Percentiles rank a stretch among this genome's conserved stretches.
phyloP scores from a whole-genome alignment of 306 rosid species.

The Casuarina cunninghamiana region DNA sequence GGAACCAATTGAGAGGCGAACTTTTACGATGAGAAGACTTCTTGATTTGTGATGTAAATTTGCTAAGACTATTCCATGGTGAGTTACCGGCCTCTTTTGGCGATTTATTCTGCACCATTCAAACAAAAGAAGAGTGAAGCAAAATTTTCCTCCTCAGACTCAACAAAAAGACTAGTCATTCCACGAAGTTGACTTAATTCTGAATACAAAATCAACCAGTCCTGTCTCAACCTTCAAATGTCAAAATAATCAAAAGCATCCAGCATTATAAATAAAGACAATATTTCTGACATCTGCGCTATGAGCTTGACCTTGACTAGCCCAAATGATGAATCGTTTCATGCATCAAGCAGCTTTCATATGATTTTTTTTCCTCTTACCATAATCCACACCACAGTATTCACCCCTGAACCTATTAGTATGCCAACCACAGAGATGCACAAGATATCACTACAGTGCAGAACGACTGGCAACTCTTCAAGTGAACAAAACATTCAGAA shows the following conservation, averaged over 20 bases:
- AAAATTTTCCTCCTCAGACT: not conserved
- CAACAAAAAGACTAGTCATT: not conserved
- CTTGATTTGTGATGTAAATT: slow-evolving; percentile 64
- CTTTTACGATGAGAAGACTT: slow-evolving; percentile 78
- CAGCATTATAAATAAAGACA: slow-evolving; percentile 1
- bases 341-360: not conserved
- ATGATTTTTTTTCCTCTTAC: not conserved
- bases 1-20: slow-evolving; percentile 92
- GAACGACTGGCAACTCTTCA: not conserved
- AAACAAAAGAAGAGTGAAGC: not conserved
- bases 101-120: slow-evolving; percentile 57
- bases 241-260: slow-evolving; percentile 4
- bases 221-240: slow-evolving; percentile 1
- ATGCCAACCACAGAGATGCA: not conserved
- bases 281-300: not conserved
- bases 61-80: slow-evolving; percentile 57
- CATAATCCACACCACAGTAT: too few species aligned
- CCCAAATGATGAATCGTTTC: not conserved
- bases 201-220: not conserved
- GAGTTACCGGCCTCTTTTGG: slow-evolving; percentile 54
- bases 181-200: not conserved
- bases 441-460: not conserved
- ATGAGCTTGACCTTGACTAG: not conserved
- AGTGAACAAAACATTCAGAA: not conserved
- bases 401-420: not conserved